phyloP scores from a whole-genome alignment of 2,329 filamentous ascomycete genomes.

The Beauveria asiatica region DNA sequence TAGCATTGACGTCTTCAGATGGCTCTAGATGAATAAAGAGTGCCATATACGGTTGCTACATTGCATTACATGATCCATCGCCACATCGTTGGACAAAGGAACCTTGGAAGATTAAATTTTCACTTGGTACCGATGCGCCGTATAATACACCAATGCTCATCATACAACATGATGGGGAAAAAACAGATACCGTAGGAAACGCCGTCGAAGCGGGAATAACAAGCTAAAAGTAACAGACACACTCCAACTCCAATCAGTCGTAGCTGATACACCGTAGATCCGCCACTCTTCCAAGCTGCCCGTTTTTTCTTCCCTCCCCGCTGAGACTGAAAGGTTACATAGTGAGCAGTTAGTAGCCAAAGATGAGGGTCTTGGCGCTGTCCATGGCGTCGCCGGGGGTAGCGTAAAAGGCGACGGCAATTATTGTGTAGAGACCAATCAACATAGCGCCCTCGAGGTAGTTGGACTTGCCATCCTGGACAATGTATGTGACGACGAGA shows the following conservation, averaged over 20 bases:
- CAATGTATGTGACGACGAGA: conserved; percentile 65
- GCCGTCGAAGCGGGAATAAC: not conserved
- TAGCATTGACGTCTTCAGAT: not conserved
- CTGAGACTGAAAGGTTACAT: not conserved
- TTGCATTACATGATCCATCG: not conserved
- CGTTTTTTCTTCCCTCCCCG: not conserved
- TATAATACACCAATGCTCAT: not conserved
- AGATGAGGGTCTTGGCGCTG: conserved; percentile 17
- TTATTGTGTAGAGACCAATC: conserved; percentile 47
- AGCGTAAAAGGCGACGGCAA: conserved; percentile 52
- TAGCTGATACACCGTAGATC: not conserved
- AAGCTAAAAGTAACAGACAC: not conserved
- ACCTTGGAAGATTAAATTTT: not conserved
- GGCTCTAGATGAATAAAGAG: not conserved
- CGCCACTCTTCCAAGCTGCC: not conserved
- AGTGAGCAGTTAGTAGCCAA: not conserved
- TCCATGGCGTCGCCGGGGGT: conserved; percentile 42
- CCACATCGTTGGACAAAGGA: too few relatives aligned
- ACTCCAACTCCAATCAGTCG: not conserved
- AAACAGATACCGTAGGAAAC: not conserved
- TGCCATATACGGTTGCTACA: not conserved
- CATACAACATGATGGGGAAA: not conserved
- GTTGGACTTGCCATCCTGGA: conserved; percentile 76
- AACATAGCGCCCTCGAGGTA: conserved; percentile 73
- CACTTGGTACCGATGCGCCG: not conserved